Base-by-base conservation (phyloP, 805 yeast species). In the Yarrowia porcina region DNA sequence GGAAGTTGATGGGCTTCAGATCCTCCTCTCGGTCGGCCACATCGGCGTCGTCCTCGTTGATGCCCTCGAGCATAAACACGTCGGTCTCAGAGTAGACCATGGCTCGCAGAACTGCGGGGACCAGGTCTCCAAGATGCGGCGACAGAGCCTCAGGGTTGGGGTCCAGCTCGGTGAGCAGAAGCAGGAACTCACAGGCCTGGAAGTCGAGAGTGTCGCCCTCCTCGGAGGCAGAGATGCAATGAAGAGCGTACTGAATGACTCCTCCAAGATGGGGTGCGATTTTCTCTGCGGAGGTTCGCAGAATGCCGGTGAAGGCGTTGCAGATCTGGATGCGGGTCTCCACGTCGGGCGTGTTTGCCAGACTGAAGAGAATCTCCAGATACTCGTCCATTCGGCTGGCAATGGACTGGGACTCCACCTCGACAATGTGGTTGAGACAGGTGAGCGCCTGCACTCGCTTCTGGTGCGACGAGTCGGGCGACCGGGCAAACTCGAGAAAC, bases 41-140 rank as follows among this genome's bases (percentile, higher is more conserved):
- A 30, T 81, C 79, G 1, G 88, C 89, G 73, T 90, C 91, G 68
- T 90, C 96, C 38, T 83, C 85, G 30, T 91, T 96, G 64, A 85
- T 77, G 64, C 79, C 73, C 67, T 84, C 84, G 75, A 87, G 80
- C 64, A 83, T 71, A 64, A 87, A 79, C 27, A 90, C 80, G 66
- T 90, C 96, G 72, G 85, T 88, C 66, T 90, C 96, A 8, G 92
- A 84, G 72, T 89, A 93, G 15, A 88, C 96, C 96, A 94, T 91
- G 65, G 87, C 86, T 45, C 82, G 79, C 50, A 94, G 76, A 30
- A 94, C 75, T 0, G 85, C 84, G 0, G 98, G 97, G n/a, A 93
- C 71, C 13, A 94, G 84, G 17, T 76, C 72, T 2, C 79, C 77
- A 45, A 94, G 77, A 67, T 83, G 83, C 21, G 61, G 61, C 39